Evolutionary conservation across 805 yeast species (phyloP).

Genomic region (Suhomyces faveliae): DNA sequence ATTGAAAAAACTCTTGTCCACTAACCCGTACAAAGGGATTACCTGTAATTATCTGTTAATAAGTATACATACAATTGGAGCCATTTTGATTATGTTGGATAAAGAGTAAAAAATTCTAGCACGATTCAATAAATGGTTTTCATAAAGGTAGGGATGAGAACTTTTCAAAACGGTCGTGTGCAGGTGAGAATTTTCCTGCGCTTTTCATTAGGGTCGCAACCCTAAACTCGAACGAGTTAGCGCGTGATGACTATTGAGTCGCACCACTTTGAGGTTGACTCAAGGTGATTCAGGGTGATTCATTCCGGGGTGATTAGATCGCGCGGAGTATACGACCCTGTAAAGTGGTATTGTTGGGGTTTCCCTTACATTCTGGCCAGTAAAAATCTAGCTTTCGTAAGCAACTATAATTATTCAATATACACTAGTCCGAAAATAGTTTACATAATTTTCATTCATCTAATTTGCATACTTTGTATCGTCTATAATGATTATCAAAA

Average conservation of each 20-base stretch:
- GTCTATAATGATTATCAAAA: background rate
- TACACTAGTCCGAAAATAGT: background rate
- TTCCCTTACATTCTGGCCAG: background rate
- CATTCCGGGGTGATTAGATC: background rate
- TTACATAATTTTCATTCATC: background rate
- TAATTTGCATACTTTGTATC: background rate
- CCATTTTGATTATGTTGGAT: constrained; percentile 51
- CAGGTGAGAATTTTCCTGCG: background rate
- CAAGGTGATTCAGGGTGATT: constrained; percentile 7
- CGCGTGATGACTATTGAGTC: constrained; percentile 4
- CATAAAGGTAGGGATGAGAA: background rate
- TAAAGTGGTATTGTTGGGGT: background rate
- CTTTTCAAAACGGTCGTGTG: background rate
- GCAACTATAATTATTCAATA: background rate
- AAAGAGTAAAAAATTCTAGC: background rate
- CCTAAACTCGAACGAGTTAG: background rate
- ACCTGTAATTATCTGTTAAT: constrained; percentile 27
- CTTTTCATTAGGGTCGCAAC: background rate
- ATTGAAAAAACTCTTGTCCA: constrained; percentile 7
- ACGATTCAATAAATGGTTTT: background rate
- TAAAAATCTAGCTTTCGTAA: background rate
- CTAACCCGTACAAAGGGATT: constrained; percentile 36
- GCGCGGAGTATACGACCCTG: background rate
- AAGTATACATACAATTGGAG: constrained; percentile 81
- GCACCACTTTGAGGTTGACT: background rate